Evolutionary conservation across 2,329 filamentous ascomycete species (phyloP).

Genomic region (Colletotrichum graminicola): DNA sequence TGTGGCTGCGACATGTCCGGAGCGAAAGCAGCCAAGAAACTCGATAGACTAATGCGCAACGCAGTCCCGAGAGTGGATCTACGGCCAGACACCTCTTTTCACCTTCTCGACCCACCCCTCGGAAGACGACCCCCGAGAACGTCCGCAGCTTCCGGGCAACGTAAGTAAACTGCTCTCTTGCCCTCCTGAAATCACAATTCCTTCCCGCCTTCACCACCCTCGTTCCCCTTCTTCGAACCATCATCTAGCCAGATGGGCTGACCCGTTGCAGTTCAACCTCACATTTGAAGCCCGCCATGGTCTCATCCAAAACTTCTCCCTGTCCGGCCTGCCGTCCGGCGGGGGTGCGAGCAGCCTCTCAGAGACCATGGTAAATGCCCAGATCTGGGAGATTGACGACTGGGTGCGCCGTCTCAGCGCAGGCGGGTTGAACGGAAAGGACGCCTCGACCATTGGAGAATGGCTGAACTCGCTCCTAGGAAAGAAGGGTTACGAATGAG

Average conservation of each 20-base stretch:
- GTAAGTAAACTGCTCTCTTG: conserved; percentile 50
- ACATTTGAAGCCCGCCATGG: conserved; percentile 55
- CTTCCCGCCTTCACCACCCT: too few species aligned
- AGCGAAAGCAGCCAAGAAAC: not conserved
- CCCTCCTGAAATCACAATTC: not conserved
- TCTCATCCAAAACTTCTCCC: conserved; percentile 49
- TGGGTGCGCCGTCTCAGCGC: conserved; percentile 28
- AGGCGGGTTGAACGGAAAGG: conserved; percentile 11
- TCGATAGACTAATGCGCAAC: conserved; percentile 15
- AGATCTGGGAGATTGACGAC: conserved; percentile 42
- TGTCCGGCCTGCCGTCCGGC: conserved; percentile 40
- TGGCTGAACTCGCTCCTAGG: conserved; percentile 38
- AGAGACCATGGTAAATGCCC: conserved; percentile 20
- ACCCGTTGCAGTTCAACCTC: conserved; percentile 45
- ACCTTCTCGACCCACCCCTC: conserved; percentile 73
- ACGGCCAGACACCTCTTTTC: conserved; percentile 88
- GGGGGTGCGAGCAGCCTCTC: conserved; percentile 13
- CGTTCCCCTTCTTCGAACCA: not conserved
- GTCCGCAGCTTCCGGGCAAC: conserved; percentile 62
- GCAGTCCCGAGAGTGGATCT: conserved; percentile 80
- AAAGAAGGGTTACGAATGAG: not conserved
- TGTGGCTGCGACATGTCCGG: too few species aligned
- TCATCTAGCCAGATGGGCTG: not conserved
- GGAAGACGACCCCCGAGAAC: conserved; percentile 68
- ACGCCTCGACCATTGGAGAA: conserved; percentile 30